Base-by-base conservation (phyloP, 2,329 filamentous ascomycete species). In the Epichloe gansuensis region DNA sequence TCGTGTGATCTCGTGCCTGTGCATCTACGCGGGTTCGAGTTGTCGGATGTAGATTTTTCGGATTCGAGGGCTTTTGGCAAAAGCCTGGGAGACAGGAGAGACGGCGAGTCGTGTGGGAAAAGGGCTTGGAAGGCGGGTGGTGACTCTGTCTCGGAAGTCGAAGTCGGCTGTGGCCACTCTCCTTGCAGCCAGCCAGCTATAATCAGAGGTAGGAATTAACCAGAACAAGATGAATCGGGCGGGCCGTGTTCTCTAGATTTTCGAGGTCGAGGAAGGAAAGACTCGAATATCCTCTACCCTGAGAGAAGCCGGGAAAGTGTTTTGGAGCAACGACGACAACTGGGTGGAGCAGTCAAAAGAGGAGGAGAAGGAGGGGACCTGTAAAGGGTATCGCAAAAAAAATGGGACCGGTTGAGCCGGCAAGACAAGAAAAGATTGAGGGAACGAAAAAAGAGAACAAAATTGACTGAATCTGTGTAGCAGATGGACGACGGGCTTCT, bases 381-480 rank as follows among this genome's bases (percentile, higher is more conserved):
- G 51, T 31, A 47, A 46, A 27, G 51, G 43, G 47, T 53, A 53
- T 50, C 51, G 47, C 51, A 47, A 23, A 35, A 36, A 17, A 49
- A 23, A 25, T 9, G 40, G 17, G 27, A 17, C 40, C 13, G 36
- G 50, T 41, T 46, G 13, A 42, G 42, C 12, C 35, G 49, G 23
- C 49, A 39, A 34, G 42, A 45, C n/a, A 40, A 41, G 42, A 40
- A 45, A 47, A 38, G 42, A 21, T 21, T 21, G 17, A 46, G 46
- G 35, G 23, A 31, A 40, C 23, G 34, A 47, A 41, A 46, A 34
- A 36, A 38, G 4, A 31, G 7, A 27, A 17, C 15, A 21, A 21
- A 15, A 43, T 34, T 21, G 38, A 47, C 39, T 12, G 13, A 43
- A 31, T 11, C 25, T 42, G n/a, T 45, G 13, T 31, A 17, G 31